Percentiles rank a stretch among this genome's conserved stretches.
Evolutionary conservation across 23 red algal species (phyloP).

Genomic region (Gracilaria gracilis): DNA sequence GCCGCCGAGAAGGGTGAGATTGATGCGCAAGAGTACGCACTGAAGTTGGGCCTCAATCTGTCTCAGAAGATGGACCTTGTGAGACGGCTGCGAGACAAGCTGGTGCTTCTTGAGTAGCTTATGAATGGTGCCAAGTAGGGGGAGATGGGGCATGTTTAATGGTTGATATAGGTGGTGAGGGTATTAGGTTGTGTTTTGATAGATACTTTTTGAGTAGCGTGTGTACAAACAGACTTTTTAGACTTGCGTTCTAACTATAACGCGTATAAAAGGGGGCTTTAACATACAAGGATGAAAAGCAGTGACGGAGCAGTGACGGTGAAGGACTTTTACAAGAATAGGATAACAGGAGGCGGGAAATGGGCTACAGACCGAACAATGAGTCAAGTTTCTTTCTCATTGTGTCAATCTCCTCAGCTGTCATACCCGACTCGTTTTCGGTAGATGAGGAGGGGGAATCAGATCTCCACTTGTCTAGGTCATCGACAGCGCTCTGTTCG

Average conservation of each 20-base stretch:
- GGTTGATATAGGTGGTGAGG: background rate
- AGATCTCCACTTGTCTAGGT: slow-evolving; percentile 61
- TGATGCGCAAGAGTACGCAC: slow-evolving; percentile 65
- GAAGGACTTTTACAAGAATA: background rate
- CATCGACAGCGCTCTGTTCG: slow-evolving; percentile 67
- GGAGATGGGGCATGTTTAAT: background rate
- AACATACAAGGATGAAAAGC: background rate
- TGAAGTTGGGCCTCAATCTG: slow-evolving; percentile 60
- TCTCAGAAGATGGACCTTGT: slow-evolving; percentile 73
- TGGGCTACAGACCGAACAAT: slow-evolving; percentile 45
- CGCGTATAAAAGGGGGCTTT: slow-evolving; percentile 16
- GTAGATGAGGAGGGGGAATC: background rate
- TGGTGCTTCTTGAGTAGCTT: slow-evolving; percentile 45
- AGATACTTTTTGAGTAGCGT: background rate
- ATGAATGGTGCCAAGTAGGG: background rate
- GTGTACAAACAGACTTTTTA: slow-evolving; percentile 33
- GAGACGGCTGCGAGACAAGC: slow-evolving; percentile 44
- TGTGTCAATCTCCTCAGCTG: slow-evolving; percentile 45
- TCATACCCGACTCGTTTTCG: background rate
- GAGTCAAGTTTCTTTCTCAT: slow-evolving; percentile 57
- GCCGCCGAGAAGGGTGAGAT: slow-evolving; percentile 70
- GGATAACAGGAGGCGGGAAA: background rate
- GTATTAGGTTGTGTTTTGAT: too few relatives aligned
- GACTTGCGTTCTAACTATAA: slow-evolving; percentile 21
- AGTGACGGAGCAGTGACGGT: background rate